These are phyloP conservation scores for Leccinum boreale DNA, from an alignment of 768 basidiomycete species.

Conservation along the genomic window DNA sequence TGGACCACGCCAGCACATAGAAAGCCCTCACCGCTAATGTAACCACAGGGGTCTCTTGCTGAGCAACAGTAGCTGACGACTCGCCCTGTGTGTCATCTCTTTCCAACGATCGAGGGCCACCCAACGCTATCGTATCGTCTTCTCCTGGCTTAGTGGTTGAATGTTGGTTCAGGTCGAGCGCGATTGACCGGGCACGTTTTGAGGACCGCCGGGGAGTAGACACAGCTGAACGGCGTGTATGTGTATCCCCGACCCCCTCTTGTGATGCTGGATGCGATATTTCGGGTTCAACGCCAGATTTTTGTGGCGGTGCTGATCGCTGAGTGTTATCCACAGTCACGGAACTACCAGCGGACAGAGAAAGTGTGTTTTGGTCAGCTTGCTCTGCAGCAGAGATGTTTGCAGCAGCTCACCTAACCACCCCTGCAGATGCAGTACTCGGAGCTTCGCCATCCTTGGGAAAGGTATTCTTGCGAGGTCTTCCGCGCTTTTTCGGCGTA, in stretches of 20 bases:
- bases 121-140: not conserved
- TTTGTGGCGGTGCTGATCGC: not conserved
- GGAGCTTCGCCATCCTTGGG: conserved; percentile 1
- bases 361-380: not conserved
- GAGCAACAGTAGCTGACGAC: not conserved
- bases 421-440: not conserved
- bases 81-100: not conserved
- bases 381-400: not conserved
- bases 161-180: not conserved
- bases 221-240: not conserved
- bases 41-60: not conserved
- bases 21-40: conserved; percentile 4
- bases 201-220: not conserved
- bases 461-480: conserved; percentile 29
- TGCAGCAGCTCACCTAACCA: not conserved
- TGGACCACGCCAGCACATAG: not conserved
- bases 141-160: not conserved
- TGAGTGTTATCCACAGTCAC: not conserved
- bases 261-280: not conserved
- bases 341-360: not conserved
- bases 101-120: not conserved
- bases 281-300: not conserved
- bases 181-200: conserved; percentile 2
- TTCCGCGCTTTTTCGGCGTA: conserved; percentile 35
- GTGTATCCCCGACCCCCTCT: not conserved